Conservation (phyloP, 176 grass and related monocot genomes). For the Thalia dealbata region DNA sequence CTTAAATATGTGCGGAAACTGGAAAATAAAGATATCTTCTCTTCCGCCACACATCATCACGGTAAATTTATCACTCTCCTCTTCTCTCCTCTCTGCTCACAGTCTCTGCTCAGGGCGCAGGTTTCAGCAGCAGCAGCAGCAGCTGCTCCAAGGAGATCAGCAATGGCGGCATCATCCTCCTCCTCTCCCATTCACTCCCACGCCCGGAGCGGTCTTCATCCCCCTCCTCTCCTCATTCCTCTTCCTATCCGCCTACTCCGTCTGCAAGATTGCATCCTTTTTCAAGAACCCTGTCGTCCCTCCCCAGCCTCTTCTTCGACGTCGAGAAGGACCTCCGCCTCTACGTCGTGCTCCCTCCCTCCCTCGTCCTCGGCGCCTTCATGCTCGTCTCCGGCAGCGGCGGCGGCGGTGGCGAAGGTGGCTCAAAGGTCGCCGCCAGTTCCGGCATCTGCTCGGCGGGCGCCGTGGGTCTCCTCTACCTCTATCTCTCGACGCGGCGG, state of each 20-base stretch:
- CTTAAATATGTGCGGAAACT: no score
- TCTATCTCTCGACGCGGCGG: constrained; percentile 34
- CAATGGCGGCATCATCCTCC: not conserved
- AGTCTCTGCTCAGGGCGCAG: no score
- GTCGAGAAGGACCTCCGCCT: constrained; percentile 19
- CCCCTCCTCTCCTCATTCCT: constrained; percentile 30
- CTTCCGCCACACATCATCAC: no score
- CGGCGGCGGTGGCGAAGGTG: not conserved
- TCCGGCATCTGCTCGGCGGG: not conserved
- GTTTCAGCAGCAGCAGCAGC: no score
- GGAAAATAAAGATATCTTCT: no score
- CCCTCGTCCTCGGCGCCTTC: not conserved
- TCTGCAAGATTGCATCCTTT: constrained; percentile 11
- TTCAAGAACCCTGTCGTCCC: not conserved
- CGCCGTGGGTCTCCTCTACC: constrained; percentile 12
- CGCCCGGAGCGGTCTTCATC: constrained; percentile 17
- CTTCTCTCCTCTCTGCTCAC: no score
- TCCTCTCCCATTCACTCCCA: constrained; percentile 13
- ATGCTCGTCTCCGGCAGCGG: not conserved
- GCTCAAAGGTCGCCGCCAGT: not conserved
- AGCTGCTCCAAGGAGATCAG: no score
- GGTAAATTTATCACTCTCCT: no score
- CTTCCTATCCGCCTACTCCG: constrained; percentile 24
- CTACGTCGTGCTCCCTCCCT: constrained; percentile 1
- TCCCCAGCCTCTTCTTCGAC: constrained; percentile 1